phyloP scores from a whole-genome alignment of 2,329 filamentous ascomycete genomes.

The Aspergillus alliaceus region DNA sequence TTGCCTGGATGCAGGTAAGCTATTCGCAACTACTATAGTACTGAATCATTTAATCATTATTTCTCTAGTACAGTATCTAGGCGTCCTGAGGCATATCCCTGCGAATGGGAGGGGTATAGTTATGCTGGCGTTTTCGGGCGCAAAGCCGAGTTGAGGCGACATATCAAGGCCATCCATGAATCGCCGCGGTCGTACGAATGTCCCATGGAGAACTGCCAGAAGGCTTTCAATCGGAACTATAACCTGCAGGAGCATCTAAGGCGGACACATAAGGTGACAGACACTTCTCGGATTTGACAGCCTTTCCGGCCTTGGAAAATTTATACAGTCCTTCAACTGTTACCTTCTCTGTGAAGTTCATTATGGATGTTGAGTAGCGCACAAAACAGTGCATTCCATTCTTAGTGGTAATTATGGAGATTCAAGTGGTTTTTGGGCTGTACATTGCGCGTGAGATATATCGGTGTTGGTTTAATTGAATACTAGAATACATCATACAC shows the following conservation, averaged over 20 bases:
- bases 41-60: background rate
- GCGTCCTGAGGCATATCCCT: background rate
- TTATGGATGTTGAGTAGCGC: background rate
- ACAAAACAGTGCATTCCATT: background rate
- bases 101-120: background rate
- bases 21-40: background rate
- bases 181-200: background rate
- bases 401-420: background rate
- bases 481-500: too few species aligned
- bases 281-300: background rate
- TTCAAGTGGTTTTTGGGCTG: background rate
- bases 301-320: too few species aligned
- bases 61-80: background rate
- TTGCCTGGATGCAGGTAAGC: background rate
- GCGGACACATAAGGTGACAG: background rate
- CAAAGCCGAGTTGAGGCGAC: background rate
- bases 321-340: too few species aligned
- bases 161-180: constrained; percentile 3
- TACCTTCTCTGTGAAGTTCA: too few species aligned
- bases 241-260: constrained; percentile 5
- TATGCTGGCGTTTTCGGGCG: constrained; percentile 2
- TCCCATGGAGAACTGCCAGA: background rate
- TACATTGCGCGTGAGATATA: too few species aligned
- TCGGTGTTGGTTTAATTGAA: too few species aligned
- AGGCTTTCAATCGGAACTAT: constrained; percentile 3